Base-by-base conservation (phyloP, 192 early-diverging fungal genomes). In the Umbelopsis isabellina region DNA sequence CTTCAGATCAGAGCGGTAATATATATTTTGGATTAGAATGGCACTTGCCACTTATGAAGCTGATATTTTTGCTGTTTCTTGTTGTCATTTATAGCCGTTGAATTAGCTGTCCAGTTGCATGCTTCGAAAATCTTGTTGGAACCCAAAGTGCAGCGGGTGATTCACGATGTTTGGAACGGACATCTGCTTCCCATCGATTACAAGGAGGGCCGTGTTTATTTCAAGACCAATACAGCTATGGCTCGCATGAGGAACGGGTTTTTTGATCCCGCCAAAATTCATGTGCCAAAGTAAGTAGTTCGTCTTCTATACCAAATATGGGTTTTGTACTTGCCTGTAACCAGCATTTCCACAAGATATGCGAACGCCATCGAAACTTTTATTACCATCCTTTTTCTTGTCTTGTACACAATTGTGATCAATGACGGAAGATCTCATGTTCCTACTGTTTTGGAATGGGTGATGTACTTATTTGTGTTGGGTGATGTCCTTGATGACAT, bases 141-240 rank as follows among this genome's bases (percentile, higher is more conserved):
- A 33, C 48, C 67, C 27, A 52, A 69, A 48, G 67, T 69, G 10
- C 51, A 49, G 47, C 48, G 25, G 11, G 48, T 49, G n/a, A 52
- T 69, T 44, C 47, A 69, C n/a, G 67, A 52, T 25, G 49, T 69
- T 3, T 69, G 67, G 67, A 69, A 69, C 27, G 67, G 67, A 16
- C 5, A 20, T n/a, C 20, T 69, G 16, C 49, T 69, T 18, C 67
- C 67, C 1, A 12, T 4, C 21, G 67, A 69, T 23, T 46, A 30
- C n/a, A 52, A 52, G 22, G 48, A 46, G 10, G 33, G 46, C 9
- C 25, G 55, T 18, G 55, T 61, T 2, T 12, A 15, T 49, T 69
- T 52, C 67, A 49, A n/a, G 18, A 20, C 47, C 4, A 69, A 41
- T 51, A 25, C 48, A 13, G 5, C 27, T 25, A 50, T 41, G 16